Evolutionary conservation across 2,329 filamentous ascomycete species (phyloP).

Genomic region (Talaromyces sp.): DNA sequence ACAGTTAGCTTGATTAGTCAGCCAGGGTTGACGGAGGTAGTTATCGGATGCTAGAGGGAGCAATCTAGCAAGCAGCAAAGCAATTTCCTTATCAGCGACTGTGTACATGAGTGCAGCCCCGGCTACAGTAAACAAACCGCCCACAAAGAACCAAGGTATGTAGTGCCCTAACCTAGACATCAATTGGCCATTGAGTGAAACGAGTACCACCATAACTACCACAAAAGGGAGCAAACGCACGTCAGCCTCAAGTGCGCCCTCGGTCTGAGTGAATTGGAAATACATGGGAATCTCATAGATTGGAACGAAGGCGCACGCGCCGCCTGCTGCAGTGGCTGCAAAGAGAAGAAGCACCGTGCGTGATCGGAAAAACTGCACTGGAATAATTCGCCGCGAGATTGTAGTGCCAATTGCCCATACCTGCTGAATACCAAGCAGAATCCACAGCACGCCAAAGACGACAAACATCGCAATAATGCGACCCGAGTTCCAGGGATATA

Average conservation of each 20-base stretch:
- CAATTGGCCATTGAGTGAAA: conserved; percentile 17
- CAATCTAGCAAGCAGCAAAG: too few relatives aligned
- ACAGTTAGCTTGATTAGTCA: too few relatives aligned
- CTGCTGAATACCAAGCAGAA: conserved; percentile 47
- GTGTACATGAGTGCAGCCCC: conserved; percentile 21
- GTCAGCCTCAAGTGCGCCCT: conserved; percentile 26
- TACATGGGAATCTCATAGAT: conserved; percentile 52
- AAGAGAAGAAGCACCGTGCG: conserved; percentile 39
- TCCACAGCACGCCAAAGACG: conserved; percentile 43
- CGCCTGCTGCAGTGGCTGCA: conserved; percentile 34
- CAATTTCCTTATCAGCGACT: too few relatives aligned
- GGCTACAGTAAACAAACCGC: conserved; percentile 19
- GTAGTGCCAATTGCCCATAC: conserved; percentile 39
- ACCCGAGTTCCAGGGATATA: conserved; percentile 45
- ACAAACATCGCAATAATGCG: conserved; percentile 46
- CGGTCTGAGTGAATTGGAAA: conserved; percentile 48
- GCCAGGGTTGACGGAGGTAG: too few relatives aligned
- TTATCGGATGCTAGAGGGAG: too few relatives aligned
- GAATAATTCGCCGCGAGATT: conserved; percentile 44
- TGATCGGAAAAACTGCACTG: conserved; percentile 41
- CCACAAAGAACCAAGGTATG: conserved; percentile 24
- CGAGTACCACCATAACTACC: conserved; percentile 15
- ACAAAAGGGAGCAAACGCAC: conserved; percentile 27
- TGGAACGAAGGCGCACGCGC: conserved; percentile 32
- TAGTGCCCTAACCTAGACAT: conserved; percentile 21